Conservation (phyloP, 371 early-diverging fungal genomes). For the Basidiobolus meristosporus region DNA sequence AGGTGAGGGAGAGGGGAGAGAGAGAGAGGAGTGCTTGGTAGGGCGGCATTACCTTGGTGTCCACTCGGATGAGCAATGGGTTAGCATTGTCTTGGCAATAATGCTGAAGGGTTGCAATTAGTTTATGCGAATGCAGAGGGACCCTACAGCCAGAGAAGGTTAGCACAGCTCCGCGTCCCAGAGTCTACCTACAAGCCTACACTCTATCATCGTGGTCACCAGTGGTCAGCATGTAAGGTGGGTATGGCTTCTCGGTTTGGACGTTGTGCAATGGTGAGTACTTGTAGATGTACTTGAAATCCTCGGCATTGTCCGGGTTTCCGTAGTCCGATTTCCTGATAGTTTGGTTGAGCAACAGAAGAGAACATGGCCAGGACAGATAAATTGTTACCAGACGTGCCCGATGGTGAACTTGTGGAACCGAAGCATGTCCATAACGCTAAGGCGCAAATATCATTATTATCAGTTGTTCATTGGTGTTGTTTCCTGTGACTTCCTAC, state of each 20-base stretch:
- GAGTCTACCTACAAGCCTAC: not conserved
- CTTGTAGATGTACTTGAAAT: conserved; percentile 13
- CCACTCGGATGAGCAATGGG: conserved; percentile 33
- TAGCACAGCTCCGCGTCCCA: conserved; percentile 1
- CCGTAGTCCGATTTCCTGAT: conserved; percentile 23
- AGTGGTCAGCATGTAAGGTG: conserved; percentile 17
- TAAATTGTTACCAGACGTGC: conserved; percentile 23
- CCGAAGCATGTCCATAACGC: conserved; percentile 25
- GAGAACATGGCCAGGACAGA: too few species aligned
- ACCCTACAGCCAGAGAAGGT: too few species aligned
- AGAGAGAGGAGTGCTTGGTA: too few species aligned
- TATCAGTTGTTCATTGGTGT: too few species aligned
- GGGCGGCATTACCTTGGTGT: too few species aligned
- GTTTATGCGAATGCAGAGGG: conserved; percentile 32
- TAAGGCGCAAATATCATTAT: too few species aligned
- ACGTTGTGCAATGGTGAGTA: conserved; percentile 51
- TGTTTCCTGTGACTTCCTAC: too few species aligned
- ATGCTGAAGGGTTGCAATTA: conserved; percentile 36
- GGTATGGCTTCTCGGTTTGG: conserved; percentile 12
- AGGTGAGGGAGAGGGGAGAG: too few species aligned
- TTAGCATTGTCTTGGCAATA: conserved; percentile 14
- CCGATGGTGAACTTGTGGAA: conserved; percentile 35
- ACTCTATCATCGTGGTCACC: conserved; percentile 26
- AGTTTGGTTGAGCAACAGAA: too few species aligned
- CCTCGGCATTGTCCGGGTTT: conserved; percentile 16